Evolutionary conservation across 2,329 filamentous ascomycete species (phyloP).

Genomic region (Stromatinia cepivora): DNA sequence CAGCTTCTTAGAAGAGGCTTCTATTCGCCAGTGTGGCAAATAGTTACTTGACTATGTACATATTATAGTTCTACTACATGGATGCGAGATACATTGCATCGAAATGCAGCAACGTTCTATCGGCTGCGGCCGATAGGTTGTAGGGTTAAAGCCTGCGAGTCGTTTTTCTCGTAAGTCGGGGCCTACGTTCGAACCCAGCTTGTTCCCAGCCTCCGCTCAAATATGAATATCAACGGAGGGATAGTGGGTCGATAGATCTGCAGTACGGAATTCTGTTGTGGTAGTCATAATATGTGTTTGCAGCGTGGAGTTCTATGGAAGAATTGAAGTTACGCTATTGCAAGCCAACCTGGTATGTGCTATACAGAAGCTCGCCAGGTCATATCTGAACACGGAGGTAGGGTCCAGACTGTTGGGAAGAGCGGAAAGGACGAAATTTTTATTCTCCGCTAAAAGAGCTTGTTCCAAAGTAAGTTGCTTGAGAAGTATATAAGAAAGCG

Average conservation of each 20-base stretch:
- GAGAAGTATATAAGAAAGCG: constrained; percentile 8
- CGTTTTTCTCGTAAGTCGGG: neutral
- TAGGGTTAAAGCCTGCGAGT: neutral
- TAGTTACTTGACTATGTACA: neutral
- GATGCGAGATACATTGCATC: neutral
- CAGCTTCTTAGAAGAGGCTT: neutral
- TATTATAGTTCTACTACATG: neutral
- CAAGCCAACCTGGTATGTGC: neutral
- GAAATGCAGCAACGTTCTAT: neutral
- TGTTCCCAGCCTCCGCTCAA: neutral
- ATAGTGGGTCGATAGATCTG: neutral
- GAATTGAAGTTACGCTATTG: neutral
- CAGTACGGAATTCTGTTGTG: neutral
- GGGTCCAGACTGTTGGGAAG: neutral
- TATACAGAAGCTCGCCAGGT: constrained; percentile 8
- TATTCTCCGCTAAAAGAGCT: neutral
- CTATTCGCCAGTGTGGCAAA: neutral
- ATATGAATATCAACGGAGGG: neutral
- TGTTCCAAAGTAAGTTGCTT: neutral
- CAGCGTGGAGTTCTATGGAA: neutral
- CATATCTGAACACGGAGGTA: constrained; percentile 2
- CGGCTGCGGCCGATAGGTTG: neutral
- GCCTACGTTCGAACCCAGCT: neutral
- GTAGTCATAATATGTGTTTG: neutral
- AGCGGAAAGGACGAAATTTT: neutral